These are phyloP conservation scores for Apiospora aurea DNA, from an alignment of 2,329 filamentous ascomycete genomes.

Conservation along the genomic window DNA sequence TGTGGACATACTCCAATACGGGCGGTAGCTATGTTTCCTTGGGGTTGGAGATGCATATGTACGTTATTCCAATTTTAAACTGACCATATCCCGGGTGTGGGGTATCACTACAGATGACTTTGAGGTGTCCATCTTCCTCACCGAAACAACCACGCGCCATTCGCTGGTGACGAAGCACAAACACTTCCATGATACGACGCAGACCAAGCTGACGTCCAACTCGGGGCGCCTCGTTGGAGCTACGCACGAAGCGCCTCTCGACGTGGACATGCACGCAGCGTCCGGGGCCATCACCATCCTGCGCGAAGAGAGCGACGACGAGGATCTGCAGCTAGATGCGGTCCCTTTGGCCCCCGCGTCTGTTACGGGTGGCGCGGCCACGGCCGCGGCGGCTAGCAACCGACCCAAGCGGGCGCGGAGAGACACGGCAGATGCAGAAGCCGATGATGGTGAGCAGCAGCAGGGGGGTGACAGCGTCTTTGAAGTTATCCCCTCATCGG, in stretches of 20 bases:
- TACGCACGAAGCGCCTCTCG: slow-evolving; percentile 59
- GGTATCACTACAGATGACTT: slow-evolving; percentile 77
- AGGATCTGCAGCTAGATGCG: slow-evolving; percentile 58
- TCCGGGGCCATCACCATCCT: slow-evolving; percentile 47
- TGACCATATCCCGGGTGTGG: background rate
- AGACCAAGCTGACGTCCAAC: slow-evolving; percentile 64
- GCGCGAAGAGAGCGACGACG: slow-evolving; percentile 68
- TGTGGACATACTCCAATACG: background rate
- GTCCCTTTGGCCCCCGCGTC: slow-evolving; percentile 55
- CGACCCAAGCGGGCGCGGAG: slow-evolving; percentile 42
- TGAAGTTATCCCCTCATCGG: slow-evolving; percentile 44
- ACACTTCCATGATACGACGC: slow-evolving; percentile 67
- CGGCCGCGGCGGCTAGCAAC: slow-evolving; percentile 34
- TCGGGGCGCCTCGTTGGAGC: slow-evolving; percentile 67
- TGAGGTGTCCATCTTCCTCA: slow-evolving; percentile 92
- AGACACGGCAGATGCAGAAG: slow-evolving; percentile 36
- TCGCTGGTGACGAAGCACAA: slow-evolving; percentile 88
- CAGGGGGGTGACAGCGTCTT: slow-evolving; percentile 40
- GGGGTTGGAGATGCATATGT: background rate
- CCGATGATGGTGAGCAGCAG: slow-evolving; percentile 30
- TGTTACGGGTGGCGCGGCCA: slow-evolving; percentile 37
- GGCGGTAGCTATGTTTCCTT: background rate
- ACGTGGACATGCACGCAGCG: slow-evolving; percentile 52
- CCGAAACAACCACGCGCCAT: slow-evolving; percentile 84
- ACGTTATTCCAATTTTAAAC: background rate